Evolutionary conservation across 1,284 basidiomycete species (phyloP), one percentile per base, ranked within the genome.

Genomic region (Amylostereum chailletii): DNA sequence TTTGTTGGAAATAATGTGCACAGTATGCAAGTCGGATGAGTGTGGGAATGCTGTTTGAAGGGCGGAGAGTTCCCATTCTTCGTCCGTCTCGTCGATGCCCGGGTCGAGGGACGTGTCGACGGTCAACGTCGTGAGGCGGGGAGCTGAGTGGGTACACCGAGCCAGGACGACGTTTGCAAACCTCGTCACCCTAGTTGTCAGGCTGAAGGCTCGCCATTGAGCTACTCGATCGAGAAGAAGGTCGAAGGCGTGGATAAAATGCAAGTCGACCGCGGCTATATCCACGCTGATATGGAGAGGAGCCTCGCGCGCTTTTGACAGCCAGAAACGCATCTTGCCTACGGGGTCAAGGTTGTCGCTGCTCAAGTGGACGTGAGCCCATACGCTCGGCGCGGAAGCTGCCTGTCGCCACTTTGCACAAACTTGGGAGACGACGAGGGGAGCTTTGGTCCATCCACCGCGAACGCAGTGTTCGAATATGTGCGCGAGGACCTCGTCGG

Each of bases 351-450:
- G 60, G 37, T 68, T 65, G 56, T 76, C 71, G 50, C 70, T 68
- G 54, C 79, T 69, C 40, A 81, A 65, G 51, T 77, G 75, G 47
- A 83, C 55, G 54, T 74, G 66, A 3, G 78, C 77, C 81, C 81
- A 84, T 32, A 81, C 71, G 27, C 68, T 65, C 29, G 80, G 77
- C 34, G 68, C 65, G 45, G 61, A 62, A 4, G 77, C 68, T 0
- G 78, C 79, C 55, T 66, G 69, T 47, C 79, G 70, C 81, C 81
- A 85, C 49, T 73, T 65, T 2, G 74, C 70, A 56, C 79, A 84
- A 34, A 83, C 79, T 46, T 81, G 77, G 9, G 79, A 81, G 40
- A 71, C 71, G 42, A 71, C 67, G 19, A 83, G 60, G 10, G 81
- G 80, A 7, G 74, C 77, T 27, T 71, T 70, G 19, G 72, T 74